Percentiles rank a stretch among this genome's conserved stretches.
Conservation (phyloP, 345 rosid genomes). For the Corchorus capsularis region DNA sequence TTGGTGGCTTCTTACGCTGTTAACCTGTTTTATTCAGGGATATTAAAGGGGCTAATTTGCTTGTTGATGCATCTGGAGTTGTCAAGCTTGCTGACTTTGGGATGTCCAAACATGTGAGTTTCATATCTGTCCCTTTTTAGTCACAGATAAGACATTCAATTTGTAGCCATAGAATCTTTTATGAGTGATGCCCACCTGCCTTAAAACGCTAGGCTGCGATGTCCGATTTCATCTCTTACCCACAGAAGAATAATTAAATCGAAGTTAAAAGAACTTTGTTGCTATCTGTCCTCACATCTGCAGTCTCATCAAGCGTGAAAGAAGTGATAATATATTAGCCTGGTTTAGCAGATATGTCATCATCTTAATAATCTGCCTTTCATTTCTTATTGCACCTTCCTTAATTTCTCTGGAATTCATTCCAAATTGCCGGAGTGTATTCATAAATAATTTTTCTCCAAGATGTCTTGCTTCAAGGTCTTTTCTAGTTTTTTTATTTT, state of each 20-base stretch:
- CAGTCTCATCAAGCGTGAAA: constrained; percentile 3
- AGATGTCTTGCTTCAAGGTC: neutral
- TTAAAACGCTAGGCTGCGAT: no score
- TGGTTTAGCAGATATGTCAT: neutral
- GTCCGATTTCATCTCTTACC: no score
- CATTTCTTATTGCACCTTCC: neutral
- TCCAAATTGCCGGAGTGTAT: neutral
- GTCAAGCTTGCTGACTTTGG: constrained; percentile 98
- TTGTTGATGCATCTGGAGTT: constrained; percentile 92
- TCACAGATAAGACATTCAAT: neutral
- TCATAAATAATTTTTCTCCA: neutral
- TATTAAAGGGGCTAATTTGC: constrained; percentile 97
- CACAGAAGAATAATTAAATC: neutral
- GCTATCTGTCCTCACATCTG: neutral
- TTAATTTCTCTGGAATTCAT: neutral
- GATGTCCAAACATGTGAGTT: constrained; percentile 95
- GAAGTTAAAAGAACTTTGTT: neutral
- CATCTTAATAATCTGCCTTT: neutral
- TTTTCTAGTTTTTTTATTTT: neutral
- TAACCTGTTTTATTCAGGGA: constrained; percentile 56
- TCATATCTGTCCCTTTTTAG: neutral
- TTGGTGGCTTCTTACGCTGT: constrained; percentile 21
- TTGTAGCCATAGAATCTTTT: constrained; percentile 1
- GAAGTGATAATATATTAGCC: neutral
- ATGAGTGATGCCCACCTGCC: neutral